These are phyloP conservation scores for Fusarium sp. DNA, from an alignment of 2,329 filamentous ascomycete species.

Conservation along the genomic window DNA sequence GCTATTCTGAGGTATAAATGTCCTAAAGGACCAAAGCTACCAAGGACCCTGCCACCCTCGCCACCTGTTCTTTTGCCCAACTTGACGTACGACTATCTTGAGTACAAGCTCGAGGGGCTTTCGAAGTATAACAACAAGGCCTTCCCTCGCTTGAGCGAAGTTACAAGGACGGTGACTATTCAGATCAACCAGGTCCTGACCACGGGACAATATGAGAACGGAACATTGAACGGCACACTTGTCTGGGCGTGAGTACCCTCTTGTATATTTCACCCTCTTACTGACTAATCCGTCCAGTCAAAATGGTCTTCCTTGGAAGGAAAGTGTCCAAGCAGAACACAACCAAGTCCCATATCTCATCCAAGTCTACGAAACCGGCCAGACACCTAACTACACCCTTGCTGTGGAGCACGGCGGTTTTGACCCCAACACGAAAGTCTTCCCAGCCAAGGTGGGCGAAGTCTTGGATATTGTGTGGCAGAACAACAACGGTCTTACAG, in stretches of 20 bases:
- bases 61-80: constrained; percentile 47
- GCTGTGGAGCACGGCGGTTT: constrained; percentile 62
- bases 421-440: constrained; percentile 61
- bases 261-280: rapidly evolving
- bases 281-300: background rate
- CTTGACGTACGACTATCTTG: constrained; percentile 52
- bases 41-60: background rate
- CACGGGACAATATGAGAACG: constrained; percentile 39
- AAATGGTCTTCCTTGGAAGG: constrained; percentile 24
- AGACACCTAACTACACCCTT: constrained; percentile 57
- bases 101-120: constrained; percentile 49
- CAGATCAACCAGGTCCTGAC: constrained; percentile 53
- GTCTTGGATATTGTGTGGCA: constrained; percentile 63
- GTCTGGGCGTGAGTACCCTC: constrained; percentile 14
- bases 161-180: constrained; percentile 60
- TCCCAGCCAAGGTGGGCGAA: constrained; percentile 64
- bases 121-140: background rate
- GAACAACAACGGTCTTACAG: constrained; percentile 49
- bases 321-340: constrained; percentile 14
- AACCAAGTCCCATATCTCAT: constrained; percentile 32
- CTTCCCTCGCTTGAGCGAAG: constrained; percentile 55
- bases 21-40: background rate
- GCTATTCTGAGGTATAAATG: constrained; percentile 19
- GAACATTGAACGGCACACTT: constrained; percentile 24
- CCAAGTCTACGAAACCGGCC: constrained; percentile 22